Evolutionary conservation across 495 filamentous ascomycete species (phyloP), one percentile per base, ranked within the genome.

Genomic region (Penicilliopsis zonata): DNA sequence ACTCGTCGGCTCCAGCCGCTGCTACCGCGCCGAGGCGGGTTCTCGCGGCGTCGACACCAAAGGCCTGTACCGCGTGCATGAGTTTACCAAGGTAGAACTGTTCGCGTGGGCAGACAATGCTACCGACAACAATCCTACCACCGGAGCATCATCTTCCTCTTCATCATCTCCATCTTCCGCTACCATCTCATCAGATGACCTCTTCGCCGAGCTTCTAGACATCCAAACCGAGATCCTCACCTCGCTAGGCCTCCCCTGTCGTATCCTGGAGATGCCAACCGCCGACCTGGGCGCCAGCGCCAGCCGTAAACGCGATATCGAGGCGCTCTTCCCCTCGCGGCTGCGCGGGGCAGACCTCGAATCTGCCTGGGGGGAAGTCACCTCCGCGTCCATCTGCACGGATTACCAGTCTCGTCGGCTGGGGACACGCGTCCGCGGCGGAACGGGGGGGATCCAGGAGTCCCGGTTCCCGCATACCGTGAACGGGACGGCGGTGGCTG

Each of bases 81-180:
- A 98, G 52, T 98, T 98, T 59, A 93, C 86, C 23, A 98, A 98
- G 48, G 88, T 96, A 1, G 90, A 98, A 52, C 75, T 98, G 62
- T 98, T 98, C 50, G 83, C 76, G 0, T 98, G 88, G 88, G 40
- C 59, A 7, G 59, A 66, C 41, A 56, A 50, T 22, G 7, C 74
- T 78, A 7, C 62, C 62, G 15, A 31, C 27, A n/a, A n/a, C n/a
- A n/a, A n/a, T n/a, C n/a, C n/a, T n/a, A n/a, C n/a, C n/a, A n/a
- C n/a, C n/a, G n/a, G n/a, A n/a, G n/a, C n/a, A n/a, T n/a, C n/a
- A n/a, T n/a, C n/a, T n/a, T n/a, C n/a, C n/a, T n/a, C n/a, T n/a
- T n/a, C n/a, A n/a, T n/a, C n/a, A n/a, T n/a, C 21, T 3, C 23
- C 29, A 17, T 6, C 24, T 25, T 18, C 43, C 15, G 16, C 8